phyloP scores from a whole-genome alignment of 106 monocot genomes.

The Dendrobium nobile region DNA sequence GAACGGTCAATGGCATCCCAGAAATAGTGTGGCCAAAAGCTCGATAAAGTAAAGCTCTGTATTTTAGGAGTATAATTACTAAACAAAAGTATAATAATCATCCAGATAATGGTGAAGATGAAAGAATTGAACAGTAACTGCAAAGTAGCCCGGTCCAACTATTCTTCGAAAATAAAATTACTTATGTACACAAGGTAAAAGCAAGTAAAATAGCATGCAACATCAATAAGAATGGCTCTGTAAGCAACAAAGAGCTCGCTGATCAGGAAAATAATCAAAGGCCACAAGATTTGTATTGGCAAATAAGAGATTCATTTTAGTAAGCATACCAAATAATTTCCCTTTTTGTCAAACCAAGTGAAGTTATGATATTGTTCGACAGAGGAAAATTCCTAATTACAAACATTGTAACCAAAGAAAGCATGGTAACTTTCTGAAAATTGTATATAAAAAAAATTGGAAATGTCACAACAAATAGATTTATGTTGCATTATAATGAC shows the following conservation, averaged over 20 bases:
- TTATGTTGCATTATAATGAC: not conserved
- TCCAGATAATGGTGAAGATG: not conserved
- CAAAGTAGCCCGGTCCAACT: not conserved
- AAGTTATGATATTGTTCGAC: not conserved
- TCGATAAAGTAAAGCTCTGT: constrained; percentile 57
- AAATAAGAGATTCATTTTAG: not conserved
- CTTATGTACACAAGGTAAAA: not conserved
- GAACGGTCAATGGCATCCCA: constrained; percentile 59
- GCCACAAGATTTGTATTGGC: no score
- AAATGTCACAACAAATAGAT: not conserved
- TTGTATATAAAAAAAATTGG: not conserved
- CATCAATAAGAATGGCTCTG: no score
- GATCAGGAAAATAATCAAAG: no score
- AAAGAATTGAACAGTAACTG: not conserved
- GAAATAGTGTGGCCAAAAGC: constrained; percentile 83
- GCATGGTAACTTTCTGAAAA: not conserved
- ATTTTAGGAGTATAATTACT: not conserved
- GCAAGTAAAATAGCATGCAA: not conserved
- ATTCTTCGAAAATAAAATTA: not conserved
- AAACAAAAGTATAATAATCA: not conserved
- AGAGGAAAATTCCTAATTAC: not conserved
- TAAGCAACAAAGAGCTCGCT: no score
- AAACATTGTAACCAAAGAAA: not conserved
- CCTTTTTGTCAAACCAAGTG: not conserved
- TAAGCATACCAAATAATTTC: not conserved